phyloP scores from a whole-genome alignment of 2,329 filamentous ascomycete genomes.

The Nothophaeocryptopus gaeumannii region DNA sequence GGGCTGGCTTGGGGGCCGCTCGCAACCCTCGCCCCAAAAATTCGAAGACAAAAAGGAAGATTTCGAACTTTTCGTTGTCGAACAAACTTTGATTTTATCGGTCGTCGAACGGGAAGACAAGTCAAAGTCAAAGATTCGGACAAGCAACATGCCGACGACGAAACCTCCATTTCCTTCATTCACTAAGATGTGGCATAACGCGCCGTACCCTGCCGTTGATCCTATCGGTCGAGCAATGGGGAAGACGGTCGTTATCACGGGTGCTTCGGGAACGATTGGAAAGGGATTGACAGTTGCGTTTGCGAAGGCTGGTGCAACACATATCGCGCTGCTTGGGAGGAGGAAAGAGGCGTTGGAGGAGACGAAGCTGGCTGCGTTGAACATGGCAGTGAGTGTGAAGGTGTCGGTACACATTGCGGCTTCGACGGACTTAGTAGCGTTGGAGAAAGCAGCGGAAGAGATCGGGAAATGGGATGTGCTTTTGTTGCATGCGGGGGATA shows the following conservation, averaged over 20 bases:
- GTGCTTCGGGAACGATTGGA: constrained; percentile 47
- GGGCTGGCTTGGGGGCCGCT: no score
- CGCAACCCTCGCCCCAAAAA: no score
- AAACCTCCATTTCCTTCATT: not conserved
- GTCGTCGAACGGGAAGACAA: no score
- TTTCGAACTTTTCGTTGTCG: no score
- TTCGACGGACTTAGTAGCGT: not conserved
- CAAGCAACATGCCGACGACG: no score
- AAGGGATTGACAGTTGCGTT: constrained; percentile 43
- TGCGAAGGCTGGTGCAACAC: constrained; percentile 44
- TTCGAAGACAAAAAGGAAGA: no score
- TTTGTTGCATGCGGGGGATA: not conserved
- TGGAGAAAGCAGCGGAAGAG: not conserved
- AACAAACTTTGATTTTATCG: no score
- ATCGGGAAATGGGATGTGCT: not conserved
- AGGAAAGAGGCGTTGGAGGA: not conserved
- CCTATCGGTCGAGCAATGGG: constrained; percentile 40
- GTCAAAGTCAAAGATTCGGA: no score
- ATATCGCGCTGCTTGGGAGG: constrained; percentile 37
- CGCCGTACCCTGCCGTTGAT: constrained; percentile 35
- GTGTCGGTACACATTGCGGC: not conserved
- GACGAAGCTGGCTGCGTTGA: not conserved
- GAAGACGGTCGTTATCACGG: constrained; percentile 44
- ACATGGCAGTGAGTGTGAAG: not conserved
- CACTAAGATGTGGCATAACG: not conserved